phyloP scores from a whole-genome alignment of 1,284 basidiomycete species.

The Bondarzewia mesenterica region DNA sequence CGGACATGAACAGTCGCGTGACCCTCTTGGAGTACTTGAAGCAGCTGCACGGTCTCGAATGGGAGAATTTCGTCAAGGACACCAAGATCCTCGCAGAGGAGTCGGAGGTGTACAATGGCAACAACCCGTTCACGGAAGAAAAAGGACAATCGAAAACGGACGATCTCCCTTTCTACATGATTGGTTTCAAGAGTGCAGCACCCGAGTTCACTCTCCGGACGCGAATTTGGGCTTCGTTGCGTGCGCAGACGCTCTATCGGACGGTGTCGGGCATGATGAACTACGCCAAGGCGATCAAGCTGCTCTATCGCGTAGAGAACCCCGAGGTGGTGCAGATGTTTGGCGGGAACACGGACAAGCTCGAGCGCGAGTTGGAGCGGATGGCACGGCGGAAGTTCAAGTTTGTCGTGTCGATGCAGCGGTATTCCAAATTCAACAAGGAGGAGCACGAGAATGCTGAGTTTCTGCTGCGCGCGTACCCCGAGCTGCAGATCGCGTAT shows the following conservation, averaged over 20 bases:
- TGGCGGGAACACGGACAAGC: constrained; percentile 94
- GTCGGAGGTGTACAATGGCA: constrained; percentile 78
- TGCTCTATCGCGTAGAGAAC: constrained; percentile 99
- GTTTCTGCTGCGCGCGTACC: constrained; percentile 97
- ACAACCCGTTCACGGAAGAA: constrained; percentile 79
- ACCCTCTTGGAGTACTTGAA: constrained; percentile 96
- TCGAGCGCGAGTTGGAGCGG: constrained; percentile 94
- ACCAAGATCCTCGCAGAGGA: constrained; percentile 99
- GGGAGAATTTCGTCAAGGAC: constrained; percentile 99
- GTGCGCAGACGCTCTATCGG: constrained; percentile 96
- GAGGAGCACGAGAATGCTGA: constrained; percentile 99
- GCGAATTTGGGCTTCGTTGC: constrained; percentile 97
- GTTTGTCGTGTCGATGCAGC: constrained; percentile 99
- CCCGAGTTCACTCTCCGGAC: constrained; percentile 98
- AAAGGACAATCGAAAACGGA: constrained; percentile 83
- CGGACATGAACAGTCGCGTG: constrained; percentile 91
- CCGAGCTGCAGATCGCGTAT: constrained; percentile 97
- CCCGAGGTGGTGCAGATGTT: constrained; percentile 97
- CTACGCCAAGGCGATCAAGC: constrained; percentile 98
- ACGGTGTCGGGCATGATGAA: constrained; percentile 99
- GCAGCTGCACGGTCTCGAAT: constrained; percentile 96
- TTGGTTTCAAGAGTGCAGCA: constrained; percentile 98
- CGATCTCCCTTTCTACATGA: constrained; percentile 97
- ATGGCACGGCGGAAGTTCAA: constrained; percentile 99
- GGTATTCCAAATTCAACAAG: constrained; percentile 99